These are phyloP conservation scores for Cordia subcordata DNA, from an alignment of 257 asterid genomes.

Conservation along the genomic window DNA sequence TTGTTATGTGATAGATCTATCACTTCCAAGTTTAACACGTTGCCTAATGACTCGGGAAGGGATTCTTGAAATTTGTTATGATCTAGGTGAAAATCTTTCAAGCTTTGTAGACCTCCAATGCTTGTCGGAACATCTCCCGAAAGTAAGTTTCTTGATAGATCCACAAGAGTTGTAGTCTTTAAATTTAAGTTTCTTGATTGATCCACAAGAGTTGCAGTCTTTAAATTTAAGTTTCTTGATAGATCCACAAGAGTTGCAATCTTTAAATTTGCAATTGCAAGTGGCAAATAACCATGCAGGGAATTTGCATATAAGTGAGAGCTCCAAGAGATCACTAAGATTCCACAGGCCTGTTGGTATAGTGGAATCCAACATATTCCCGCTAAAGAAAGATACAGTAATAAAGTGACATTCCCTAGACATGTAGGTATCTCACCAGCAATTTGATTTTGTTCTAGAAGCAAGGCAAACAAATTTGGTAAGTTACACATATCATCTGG, in stretches of 20 bases:
- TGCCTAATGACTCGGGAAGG: slow-evolving; percentile 2
- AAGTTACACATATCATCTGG: background rate
- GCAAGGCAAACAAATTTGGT: background rate
- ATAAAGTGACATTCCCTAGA: slow-evolving; percentile 4
- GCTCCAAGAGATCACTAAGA: background rate
- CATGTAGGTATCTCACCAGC: background rate
- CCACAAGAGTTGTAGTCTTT: too few species aligned
- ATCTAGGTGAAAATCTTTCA: background rate
- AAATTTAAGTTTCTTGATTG: too few species aligned
- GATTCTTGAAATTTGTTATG: slow-evolving; percentile 3
- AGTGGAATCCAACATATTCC: background rate
- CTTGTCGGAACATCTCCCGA: slow-evolving; percentile 1
- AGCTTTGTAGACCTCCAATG: background rate
- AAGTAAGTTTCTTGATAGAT: slow-evolving; percentile 7
- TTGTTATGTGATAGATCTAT: slow-evolving; percentile 5
- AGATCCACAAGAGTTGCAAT: background rate
- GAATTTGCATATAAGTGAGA: background rate
- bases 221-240: too few species aligned
- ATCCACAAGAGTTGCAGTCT: too few species aligned
- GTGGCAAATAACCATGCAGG: background rate
- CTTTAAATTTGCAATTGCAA: slow-evolving; percentile 3
- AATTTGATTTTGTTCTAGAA: background rate
- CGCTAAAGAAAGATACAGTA: background rate
- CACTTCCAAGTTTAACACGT: background rate
- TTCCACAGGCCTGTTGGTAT: background rate